These are phyloP conservation scores for Dillenia turbinata DNA, from an alignment of 164 flowering plant genomes.

Conservation along the genomic window DNA sequence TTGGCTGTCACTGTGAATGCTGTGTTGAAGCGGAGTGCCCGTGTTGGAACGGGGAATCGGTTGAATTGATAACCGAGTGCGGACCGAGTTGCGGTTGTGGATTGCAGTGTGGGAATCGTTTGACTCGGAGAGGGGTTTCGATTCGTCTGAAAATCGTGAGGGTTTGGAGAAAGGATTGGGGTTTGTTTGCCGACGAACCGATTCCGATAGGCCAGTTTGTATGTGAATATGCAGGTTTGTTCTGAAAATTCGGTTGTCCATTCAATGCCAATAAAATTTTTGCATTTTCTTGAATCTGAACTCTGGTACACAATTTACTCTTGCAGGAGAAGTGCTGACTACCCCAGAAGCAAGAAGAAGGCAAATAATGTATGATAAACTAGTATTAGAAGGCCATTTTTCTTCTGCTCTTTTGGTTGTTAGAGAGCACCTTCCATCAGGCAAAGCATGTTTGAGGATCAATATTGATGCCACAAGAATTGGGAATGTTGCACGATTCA, in stretches of 20 bases:
- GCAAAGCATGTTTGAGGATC: constrained; percentile 76
- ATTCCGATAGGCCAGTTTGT: constrained; percentile 52
- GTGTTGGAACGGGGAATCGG: constrained; percentile 18
- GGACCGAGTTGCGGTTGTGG: constrained; percentile 69
- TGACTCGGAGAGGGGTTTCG: constrained; percentile 58
- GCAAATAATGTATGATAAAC: constrained; percentile 62
- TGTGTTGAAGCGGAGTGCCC: constrained; percentile 36
- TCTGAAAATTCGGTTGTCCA: not conserved
- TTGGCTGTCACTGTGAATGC: constrained; percentile 51
- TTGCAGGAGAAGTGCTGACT: constrained; percentile 75
- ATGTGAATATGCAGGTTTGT: constrained; percentile 83
- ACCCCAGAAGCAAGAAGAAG: constrained; percentile 72
- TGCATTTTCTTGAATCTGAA: not conserved
- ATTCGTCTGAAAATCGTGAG: constrained; percentile 56
- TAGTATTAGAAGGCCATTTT: constrained; percentile 26
- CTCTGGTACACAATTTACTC: not conserved
- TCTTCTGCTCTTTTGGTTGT: constrained; percentile 82
- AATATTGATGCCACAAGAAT: constrained; percentile 83
- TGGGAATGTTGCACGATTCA: constrained; percentile 80
- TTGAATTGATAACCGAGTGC: constrained; percentile 49
- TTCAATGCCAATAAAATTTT: too few species aligned
- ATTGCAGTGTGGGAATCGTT: constrained; percentile 52
- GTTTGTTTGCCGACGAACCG: constrained; percentile 60
- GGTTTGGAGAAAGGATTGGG: constrained; percentile 70
- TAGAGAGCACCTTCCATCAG: constrained; percentile 90